Base-by-base conservation (phyloP, 176 grass and related monocot species). In the Carex parvula region DNA sequence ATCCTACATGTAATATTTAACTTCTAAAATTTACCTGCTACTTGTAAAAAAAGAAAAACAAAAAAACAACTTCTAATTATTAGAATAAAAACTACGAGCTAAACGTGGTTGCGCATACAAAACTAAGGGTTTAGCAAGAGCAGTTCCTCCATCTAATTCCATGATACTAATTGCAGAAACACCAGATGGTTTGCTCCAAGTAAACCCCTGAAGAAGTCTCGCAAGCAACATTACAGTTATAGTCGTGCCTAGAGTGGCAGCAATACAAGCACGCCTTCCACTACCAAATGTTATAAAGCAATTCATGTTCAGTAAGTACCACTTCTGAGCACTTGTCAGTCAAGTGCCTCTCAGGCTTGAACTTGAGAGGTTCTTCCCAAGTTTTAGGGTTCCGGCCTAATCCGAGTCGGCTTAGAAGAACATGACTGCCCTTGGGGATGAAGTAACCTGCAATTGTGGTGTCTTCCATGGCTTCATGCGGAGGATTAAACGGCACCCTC, bases 211-310 rank as follows among this genome's bases (percentile, higher is more conserved):
- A 39, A 91, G 61, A 64, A 64, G 24, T 64, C 61, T 21, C 0
- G 61, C 61, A 8, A 91, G 26, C n/a, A 84, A 60, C 87, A 88
- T 86, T n/a, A 78, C 30, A 8, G 64, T 90, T 54, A 90, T 82
- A 2, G 22, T 9, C 0, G 64, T 82, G 6, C 89, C 89, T 1
- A 85, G 44, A 2, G 57, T 15, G 7, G 26, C 30, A 0, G 30
- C 85, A 9, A 83, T 35, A 63, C 89, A 90, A 26, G 44, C 37
- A 0, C 89, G 75, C 22, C 89, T 64, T 29, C 89, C 85, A 0
- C 33, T 61, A 17, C 53, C 59, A 11, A 90, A 90, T 8, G 89
- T 79, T 50, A 90, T 82, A 53, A 90, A 85, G 3, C 15, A 90
- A 59, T 1, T 86, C 33, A 0, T 55, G 85, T 22, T 90, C 73